phyloP scores from a whole-genome alignment of 345 rosid genomes.

The Reutealis trisperma region DNA sequence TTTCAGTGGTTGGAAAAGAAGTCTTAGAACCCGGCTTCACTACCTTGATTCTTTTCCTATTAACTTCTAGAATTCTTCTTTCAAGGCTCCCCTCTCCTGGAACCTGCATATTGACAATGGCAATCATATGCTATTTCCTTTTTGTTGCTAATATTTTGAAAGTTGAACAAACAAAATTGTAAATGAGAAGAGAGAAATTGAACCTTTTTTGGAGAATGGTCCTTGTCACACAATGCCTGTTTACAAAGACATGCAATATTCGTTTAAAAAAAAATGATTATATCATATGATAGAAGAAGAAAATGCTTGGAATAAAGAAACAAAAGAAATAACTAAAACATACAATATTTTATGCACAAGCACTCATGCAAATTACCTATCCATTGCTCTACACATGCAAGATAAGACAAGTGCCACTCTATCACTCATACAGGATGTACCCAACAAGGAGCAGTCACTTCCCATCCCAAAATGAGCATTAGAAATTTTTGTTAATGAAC shows the following conservation, averaged over 20 bases:
- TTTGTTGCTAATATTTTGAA: not conserved
- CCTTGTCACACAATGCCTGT: slow-evolving; percentile 87
- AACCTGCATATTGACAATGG: slow-evolving; percentile 46
- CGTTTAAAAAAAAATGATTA: not conserved
- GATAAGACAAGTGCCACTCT: not conserved
- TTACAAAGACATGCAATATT: slow-evolving; percentile 27
- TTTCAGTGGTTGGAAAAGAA: slow-evolving; percentile 79
- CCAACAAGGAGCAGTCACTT: not conserved
- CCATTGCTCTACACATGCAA: not conserved
- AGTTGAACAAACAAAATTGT: not conserved
- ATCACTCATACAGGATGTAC: not conserved
- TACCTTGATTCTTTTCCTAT: slow-evolving; percentile 85
- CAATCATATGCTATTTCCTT: not conserved
- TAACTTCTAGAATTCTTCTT: slow-evolving; percentile 86
- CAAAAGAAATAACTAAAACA: not conserved
- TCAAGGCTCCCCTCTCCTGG: slow-evolving; percentile 77
- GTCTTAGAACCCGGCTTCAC: slow-evolving; percentile 96
- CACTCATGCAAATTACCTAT: not conserved
- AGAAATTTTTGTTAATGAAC: not conserved
- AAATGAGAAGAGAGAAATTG: slow-evolving; percentile 4
- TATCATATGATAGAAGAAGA: not conserved
- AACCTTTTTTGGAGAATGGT: slow-evolving; percentile 79
- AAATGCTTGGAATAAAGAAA: not conserved
- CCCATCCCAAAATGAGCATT: not conserved
- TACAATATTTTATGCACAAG: not conserved